Base-by-base conservation (phyloP, 306 rosid species). In the Glycyrrhiza uralensis region DNA sequence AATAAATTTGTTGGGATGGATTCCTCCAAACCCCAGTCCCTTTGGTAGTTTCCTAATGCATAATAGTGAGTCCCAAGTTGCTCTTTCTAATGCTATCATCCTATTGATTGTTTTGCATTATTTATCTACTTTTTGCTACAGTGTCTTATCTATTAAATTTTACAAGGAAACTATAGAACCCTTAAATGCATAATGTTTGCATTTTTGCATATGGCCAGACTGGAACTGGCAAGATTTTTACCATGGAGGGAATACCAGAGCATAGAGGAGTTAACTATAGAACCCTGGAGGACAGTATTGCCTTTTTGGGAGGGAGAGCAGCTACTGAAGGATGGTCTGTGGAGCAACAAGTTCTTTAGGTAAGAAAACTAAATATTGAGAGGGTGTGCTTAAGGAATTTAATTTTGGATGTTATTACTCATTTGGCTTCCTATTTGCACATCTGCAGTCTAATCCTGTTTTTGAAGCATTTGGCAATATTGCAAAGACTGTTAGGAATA, bases 391-490 rank as follows among this genome's bases (percentile, higher is more conserved):
- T 52, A 12, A 44, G 41, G 39, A 29, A 22, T 54, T 67, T 51
- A 63, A 30, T 38, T 59, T 75, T 7, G 54, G 54, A 74, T 76
- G 19, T 71, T n/a, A 41, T 52, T 10, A 17, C 46, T 44, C 20
- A 72, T 35, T 65, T 0, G 13, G 29, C 39, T 11, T 18, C 26
- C 61, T 36, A 28, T 73, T 80, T 18, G 56, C 33, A 62, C 14
- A 22, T 81, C 5, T 79, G 84, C 88, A 93, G 98, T 93, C 98
- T 50, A 93, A 93, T 76, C 98, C 98, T 70, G 97, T 93, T 84
- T 88, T 93, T 8, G 98, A 93, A 86, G 98, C 98, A 77, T 93
- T 93, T 84, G 98, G 98, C 73, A 93, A 93, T n/a, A n/a, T n/a
- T 72, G 97, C 98, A 26, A 93, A 93, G 88, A 93, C 98, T 1